phyloP scores from a whole-genome alignment of 768 basidiomycete species.

The Lentinus tigrinus region DNA sequence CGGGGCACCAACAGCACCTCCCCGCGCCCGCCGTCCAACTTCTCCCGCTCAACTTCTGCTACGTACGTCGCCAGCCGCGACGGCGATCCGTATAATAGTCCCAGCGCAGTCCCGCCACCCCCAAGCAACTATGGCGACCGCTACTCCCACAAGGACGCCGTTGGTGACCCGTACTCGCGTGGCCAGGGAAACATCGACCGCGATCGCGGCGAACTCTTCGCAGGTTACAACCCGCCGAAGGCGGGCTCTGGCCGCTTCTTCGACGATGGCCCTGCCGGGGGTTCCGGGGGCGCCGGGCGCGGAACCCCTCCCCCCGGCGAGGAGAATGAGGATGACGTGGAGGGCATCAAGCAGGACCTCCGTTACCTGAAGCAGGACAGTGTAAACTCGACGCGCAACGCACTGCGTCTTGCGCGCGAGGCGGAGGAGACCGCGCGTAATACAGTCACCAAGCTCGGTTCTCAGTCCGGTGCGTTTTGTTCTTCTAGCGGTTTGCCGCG shows the following conservation, averaged over 20 bases:
- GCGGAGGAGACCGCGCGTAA: slow-evolving; percentile 93
- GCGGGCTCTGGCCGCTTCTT: slow-evolving; percentile 65
- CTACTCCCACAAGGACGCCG: slow-evolving; percentile 50
- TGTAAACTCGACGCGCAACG: slow-evolving; percentile 86
- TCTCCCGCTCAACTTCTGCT: slow-evolving; percentile 50
- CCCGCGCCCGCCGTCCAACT: slow-evolving; percentile 34
- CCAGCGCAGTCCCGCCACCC: slow-evolving; percentile 18
- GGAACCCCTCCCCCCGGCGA: slow-evolving; percentile 58
- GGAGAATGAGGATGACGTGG: slow-evolving; percentile 84
- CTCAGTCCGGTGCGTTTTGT: slow-evolving; percentile 79
- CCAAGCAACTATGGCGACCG: slow-evolving; percentile 33
- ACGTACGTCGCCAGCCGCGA: slow-evolving; percentile 73
- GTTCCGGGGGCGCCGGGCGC: slow-evolving; percentile 1
- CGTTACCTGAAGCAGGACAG: slow-evolving; percentile 89
- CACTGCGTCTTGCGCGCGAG: slow-evolving; percentile 89
- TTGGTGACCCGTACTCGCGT: slow-evolving; percentile 68
- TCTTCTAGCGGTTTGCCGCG: background rate
- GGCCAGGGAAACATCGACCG: slow-evolving; percentile 57
- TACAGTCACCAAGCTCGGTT: slow-evolving; percentile 79
- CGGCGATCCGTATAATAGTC: slow-evolving; percentile 51
- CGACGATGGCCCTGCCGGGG: slow-evolving; percentile 48
- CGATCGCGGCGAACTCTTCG: slow-evolving; percentile 73
- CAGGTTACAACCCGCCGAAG: slow-evolving; percentile 67
- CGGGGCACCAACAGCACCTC: slow-evolving; percentile 36
- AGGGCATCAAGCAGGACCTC: slow-evolving; percentile 93